A percentile compares a stretch with the other conserved stretches of the same genome.
Conservation (phyloP, 345 rosid species). For the Cochlearia excelsa region DNA sequence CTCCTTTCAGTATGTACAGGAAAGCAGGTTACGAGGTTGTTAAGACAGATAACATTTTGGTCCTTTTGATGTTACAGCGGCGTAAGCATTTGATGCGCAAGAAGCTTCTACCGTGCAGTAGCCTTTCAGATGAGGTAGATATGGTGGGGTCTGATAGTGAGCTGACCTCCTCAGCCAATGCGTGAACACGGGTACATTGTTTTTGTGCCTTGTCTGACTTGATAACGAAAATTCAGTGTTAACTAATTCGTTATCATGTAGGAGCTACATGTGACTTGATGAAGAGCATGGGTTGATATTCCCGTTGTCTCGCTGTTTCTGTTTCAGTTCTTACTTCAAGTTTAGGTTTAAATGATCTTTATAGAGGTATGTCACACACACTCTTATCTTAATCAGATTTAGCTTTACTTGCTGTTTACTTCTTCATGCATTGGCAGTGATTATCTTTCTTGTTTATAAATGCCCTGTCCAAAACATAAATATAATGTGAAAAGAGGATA, state of each 20-base stretch:
- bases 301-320: background rate
- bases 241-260: slow-evolving; percentile 4
- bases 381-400: slow-evolving; percentile 1
- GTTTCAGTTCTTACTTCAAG: slow-evolving; percentile 19
- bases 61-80: slow-evolving; percentile 71
- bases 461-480: slow-evolving; percentile 6
- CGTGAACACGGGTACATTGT: slow-evolving; percentile 20
- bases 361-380: slow-evolving; percentile 27
- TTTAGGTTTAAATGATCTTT: slow-evolving; percentile 22
- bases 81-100: slow-evolving; percentile 96
- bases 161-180: slow-evolving; percentile 37
- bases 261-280: slow-evolving; percentile 21
- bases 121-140: slow-evolving; percentile 30
- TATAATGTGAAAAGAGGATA: slow-evolving; percentile 11
- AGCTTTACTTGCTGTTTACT: slow-evolving; percentile 21
- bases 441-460: slow-evolving; percentile 5
- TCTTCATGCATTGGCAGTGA: background rate
- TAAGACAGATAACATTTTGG: slow-evolving; percentile 62
- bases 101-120: slow-evolving; percentile 45
- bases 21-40: slow-evolving; percentile 80
- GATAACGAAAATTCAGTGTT: background rate
- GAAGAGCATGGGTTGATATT: slow-evolving; percentile 14
- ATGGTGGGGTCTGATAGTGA: slow-evolving; percentile 39
- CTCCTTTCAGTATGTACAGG: slow-evolving; percentile 79
- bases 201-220: background rate